phyloP scores from a whole-genome alignment of 1,284 basidiomycete genomes.

The Irpex sp. region DNA sequence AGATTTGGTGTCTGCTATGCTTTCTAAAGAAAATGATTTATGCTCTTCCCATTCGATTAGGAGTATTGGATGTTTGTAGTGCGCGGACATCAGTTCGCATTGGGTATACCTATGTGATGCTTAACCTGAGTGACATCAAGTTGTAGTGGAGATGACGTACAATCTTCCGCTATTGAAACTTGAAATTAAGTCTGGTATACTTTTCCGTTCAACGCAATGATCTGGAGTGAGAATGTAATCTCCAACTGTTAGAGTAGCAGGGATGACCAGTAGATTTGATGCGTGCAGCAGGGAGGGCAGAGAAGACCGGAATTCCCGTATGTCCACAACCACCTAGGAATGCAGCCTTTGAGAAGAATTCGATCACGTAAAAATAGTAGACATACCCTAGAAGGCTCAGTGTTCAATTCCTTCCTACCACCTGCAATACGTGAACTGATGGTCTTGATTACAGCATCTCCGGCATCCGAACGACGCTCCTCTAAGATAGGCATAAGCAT shows the following conservation, averaged over 20 bases:
- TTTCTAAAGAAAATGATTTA: constrained; percentile 90
- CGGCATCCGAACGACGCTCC: constrained; percentile 45
- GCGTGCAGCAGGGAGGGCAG: constrained; percentile 90
- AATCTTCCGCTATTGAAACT: constrained; percentile 93
- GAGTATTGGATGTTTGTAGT: constrained; percentile 92
- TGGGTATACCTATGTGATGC: constrained; percentile 77
- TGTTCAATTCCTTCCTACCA: constrained; percentile 67
- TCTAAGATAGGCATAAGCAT: constrained; percentile 92
- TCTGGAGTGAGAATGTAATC: constrained; percentile 96
- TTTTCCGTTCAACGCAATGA: constrained; percentile 96
- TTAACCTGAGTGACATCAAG: not conserved
- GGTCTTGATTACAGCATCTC: constrained; percentile 73
- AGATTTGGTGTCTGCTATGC: constrained; percentile 55
- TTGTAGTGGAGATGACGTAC: constrained; percentile 46
- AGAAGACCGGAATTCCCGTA: constrained; percentile 94
- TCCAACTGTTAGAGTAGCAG: constrained; percentile 90
- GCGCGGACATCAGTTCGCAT: constrained; percentile 94
- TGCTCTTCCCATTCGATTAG: constrained; percentile 99
- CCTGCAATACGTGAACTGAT: constrained; percentile 89
- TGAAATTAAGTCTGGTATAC: constrained; percentile 85
- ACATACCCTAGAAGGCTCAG: constrained; percentile 68
- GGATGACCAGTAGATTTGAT: constrained; percentile 77
- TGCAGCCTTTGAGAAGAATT: not conserved
- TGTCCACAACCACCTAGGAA: constrained; percentile 88
- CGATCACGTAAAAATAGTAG: not conserved